Evolutionary conservation across 208 protist genomes (phyloP), one percentile per base, ranked within the genome.

Genomic region (Leishmania major): DNA sequence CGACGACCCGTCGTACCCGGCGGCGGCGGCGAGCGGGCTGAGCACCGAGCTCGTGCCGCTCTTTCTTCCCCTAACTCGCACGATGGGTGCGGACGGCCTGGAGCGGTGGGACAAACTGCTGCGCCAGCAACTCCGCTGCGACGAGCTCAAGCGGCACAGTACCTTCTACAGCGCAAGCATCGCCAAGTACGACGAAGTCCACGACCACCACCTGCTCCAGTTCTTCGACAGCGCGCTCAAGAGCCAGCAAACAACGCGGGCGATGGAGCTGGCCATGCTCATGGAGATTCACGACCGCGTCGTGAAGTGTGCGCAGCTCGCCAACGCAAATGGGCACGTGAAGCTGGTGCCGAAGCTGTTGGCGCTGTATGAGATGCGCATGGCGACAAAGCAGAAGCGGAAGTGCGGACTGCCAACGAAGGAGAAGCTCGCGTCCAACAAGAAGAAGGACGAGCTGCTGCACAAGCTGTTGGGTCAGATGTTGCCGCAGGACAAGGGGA

Each of bases 271-370:
- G 59, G 94, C 94, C 15, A 94, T 88, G 77, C 81, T 88, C 80
- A 86, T 97, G 84, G 92, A 97, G 82, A 87, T 96, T 47, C 89
- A 93, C 64, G 94, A 97, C 82, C 93, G 92, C 64, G 81, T 97
- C 45, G 88, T 94, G 79, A 75, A 78, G 67, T 96, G 92, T 76
- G 93, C 92, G 37, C 81, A 90, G 73, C 64, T 87, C 75, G 94
- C 94, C 28, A 96, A 96, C 81, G 80, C 53, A 17, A 82, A 80
- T 43, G 91, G 92, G 37, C 86, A 96, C 59, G 80, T 43, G 69
- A 88, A 92, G 75, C 89, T 97, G 59, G 88, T 95, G 57, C 91
- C 91, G 22, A 91, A 93, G 84, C 84, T 97, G 67, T 71, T 96
- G 74, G 35, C 84, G n/a, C 80, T 96, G 66, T 91, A 92, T 55